phyloP scores from a whole-genome alignment of 2,329 filamentous ascomycete genomes.

The Zymoseptoria tritici region DNA sequence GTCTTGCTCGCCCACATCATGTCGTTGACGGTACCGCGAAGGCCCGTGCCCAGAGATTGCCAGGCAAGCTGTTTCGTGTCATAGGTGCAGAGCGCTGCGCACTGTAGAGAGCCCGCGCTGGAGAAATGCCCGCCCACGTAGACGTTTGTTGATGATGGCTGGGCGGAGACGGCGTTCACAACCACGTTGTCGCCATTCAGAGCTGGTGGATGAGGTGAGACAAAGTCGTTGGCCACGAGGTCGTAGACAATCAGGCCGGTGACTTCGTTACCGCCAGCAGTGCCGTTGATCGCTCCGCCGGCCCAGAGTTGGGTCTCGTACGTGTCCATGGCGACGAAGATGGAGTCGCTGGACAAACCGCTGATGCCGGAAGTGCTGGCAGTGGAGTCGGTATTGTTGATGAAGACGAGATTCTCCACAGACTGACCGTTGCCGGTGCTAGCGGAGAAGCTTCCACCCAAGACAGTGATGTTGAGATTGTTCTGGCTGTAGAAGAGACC shows the following conservation, averaged over 20 bases:
- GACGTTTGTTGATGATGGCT: slow-evolving; percentile 63
- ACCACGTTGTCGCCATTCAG: slow-evolving; percentile 62
- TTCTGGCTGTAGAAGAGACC: slow-evolving; percentile 69
- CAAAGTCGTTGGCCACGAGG: slow-evolving; percentile 56
- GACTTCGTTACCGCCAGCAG: slow-evolving; percentile 53
- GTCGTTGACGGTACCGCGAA: slow-evolving; percentile 62
- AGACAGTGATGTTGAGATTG: slow-evolving; percentile 70
- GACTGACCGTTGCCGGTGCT: slow-evolving; percentile 59
- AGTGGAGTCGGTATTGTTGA: slow-evolving; percentile 61
- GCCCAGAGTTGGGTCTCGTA: slow-evolving; percentile 65
- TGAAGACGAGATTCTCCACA: slow-evolving; percentile 72
- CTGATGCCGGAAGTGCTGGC: slow-evolving; percentile 42
- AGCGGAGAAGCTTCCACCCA: slow-evolving; percentile 80
- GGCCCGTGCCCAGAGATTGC: slow-evolving; percentile 66
- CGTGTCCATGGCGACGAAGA: slow-evolving; percentile 64
- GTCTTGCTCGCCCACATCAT: slow-evolving; percentile 71
- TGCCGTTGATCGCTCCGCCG: slow-evolving; percentile 72
- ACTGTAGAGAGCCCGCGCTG: slow-evolving; percentile 75
- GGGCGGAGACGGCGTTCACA: slow-evolving; percentile 69
- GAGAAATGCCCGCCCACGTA: slow-evolving; percentile 82
- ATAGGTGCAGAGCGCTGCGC: slow-evolving; percentile 74
- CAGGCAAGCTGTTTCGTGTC: slow-evolving; percentile 65
- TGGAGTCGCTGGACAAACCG: slow-evolving; percentile 67
- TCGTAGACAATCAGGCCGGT: slow-evolving; percentile 76
- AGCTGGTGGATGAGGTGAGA: slow-evolving; percentile 62